Evolutionary conservation across 2,329 filamentous ascomycete genomes (phyloP), one percentile per base, ranked within the genome.

Genomic region (Hymenoscyphus linearis): DNA sequence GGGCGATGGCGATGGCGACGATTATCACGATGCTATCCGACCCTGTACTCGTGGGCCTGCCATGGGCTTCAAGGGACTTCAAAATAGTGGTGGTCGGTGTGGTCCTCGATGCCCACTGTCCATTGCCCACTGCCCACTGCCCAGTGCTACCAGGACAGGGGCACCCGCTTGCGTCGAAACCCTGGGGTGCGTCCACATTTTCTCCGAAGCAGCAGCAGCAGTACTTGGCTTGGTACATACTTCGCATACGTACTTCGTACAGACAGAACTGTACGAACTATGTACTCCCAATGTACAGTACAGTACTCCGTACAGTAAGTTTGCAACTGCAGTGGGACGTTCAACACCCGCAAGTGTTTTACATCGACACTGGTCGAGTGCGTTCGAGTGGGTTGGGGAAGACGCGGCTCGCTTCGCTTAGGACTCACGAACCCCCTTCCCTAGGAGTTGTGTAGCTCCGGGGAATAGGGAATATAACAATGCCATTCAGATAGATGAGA

Each of bases 401-500:
- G 60, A 65, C 61, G 60, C 62, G 62, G 65, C 65, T 71, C 65
- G 67, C 66, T 68, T 69, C 61, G 34, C 27, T 35, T 25, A 16
- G 13, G 16, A 66, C 59, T 47, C n/a, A 65, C 59, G 66, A 69
- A 68, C 68, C 64, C 65, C 64, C n/a, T n/a, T n/a, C n/a, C n/a
- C 57, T 63, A 53, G 55, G 58, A 27, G n/a, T 47, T 18, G 40
- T 47, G 40, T n/a, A 12, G n/a, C 40, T 7, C 40, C 40, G 40
- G n/a, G n/a, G 40, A 47, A 22, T 25, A 47, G n/a, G n/a, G n/a
- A 47, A 22, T 25, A 47, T 22, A 47, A 47, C 22, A n/a, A 47
- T 47, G 60, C 63, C 54, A 64, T 36, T 65, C 61, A 69, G 60
- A 66, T 68, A 70, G 58, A 70, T 68, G 68, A 66, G 65, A 62